Base-by-base conservation (phyloP, 2,329 filamentous ascomycete species). In the Stagonosporopsis tanaceti region DNA sequence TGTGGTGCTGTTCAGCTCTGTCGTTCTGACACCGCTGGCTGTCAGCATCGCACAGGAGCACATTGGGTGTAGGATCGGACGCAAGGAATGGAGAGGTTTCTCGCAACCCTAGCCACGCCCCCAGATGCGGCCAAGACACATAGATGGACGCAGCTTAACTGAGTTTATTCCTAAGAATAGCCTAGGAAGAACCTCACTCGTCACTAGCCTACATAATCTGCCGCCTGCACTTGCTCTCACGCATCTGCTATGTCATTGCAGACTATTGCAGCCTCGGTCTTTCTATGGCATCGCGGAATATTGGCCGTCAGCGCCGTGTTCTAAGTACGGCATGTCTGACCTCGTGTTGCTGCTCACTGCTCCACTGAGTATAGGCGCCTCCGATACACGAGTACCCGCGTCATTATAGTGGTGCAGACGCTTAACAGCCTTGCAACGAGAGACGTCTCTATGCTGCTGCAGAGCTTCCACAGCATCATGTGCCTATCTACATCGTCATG, bases 131-230 rank as follows among this genome's bases (percentile, higher is more conserved):
- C 54, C 52, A 48, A 39, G 54, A 47, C 30, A 44, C 54, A 20
- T 57, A 27, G 25, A 39, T 34, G 30, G 39, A 57, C 39, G 54
- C 48, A 57, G 66, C 67, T 68, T 69, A 67, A 65, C 64, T 62
- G 67, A 71, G 65, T 63, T 63, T 67, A 71, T 71, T 57, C 64
- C 71, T 73, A 74, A 67, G 65, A 69, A 70, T 73, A 74, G 69
- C 50, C n/a, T 27, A 20, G 30, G 32, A 25, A 57, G 44, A 47
- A 38, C 57, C 60, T 53, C 41, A 57, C 25, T 37, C 25, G 39
- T 57, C 44, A 30, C 22, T 57, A 57, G 54, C 45, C 39, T 67
- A 67, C 62, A 65, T 60, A 60, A 66, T 57, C 58, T 55, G 60
- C 72, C 64, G 70, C 60, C 62, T 73, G 62, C 62, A 67, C 60